A percentile compares a stretch with the other conserved stretches of the same genome.
These are phyloP conservation scores for Pythium myriotylum DNA, from an alignment of 352 stramenopile species.

Conservation along the genomic window DNA sequence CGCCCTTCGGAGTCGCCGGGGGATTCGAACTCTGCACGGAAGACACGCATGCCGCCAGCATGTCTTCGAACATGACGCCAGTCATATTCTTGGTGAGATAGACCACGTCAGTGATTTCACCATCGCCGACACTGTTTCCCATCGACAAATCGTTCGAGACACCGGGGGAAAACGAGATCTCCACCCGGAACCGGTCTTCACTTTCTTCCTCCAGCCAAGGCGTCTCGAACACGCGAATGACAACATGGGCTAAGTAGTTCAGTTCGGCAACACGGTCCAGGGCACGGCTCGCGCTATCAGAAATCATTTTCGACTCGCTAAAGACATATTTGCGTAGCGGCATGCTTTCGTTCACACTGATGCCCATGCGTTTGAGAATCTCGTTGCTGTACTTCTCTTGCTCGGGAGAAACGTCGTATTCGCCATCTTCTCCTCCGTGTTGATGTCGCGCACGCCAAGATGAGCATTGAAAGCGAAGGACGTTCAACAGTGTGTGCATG, in stretches of 20 bases:
- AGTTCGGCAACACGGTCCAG: slow-evolving; percentile 93
- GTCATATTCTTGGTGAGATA: slow-evolving; percentile 88
- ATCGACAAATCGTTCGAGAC: slow-evolving; percentile 47
- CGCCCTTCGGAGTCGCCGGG: slow-evolving; percentile 9
- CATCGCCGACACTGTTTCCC: slow-evolving; percentile 20
- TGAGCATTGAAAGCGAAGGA: slow-evolving; percentile 91
- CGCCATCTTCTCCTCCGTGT: slow-evolving; percentile 53
- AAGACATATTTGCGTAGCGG: slow-evolving; percentile 83
- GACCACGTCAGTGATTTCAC: slow-evolving; percentile 66
- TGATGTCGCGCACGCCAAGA: slow-evolving; percentile 68
- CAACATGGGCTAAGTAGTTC: slow-evolving; percentile 98
- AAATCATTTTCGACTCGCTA: slow-evolving; percentile 80
- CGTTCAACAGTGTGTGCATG: slow-evolving; percentile 98
- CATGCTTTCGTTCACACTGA: slow-evolving; percentile 81
- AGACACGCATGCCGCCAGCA: slow-evolving; percentile 83
- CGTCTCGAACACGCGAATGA: slow-evolving; percentile 99
- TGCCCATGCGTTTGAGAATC: slow-evolving; percentile 84
- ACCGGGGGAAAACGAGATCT: slow-evolving; percentile 85
- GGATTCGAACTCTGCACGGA: slow-evolving; percentile 53
- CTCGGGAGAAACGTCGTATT: slow-evolving; percentile 77
- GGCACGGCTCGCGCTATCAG: slow-evolving; percentile 61
- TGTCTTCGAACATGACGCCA: slow-evolving; percentile 88
- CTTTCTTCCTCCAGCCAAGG: slow-evolving; percentile 78
- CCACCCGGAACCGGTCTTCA: slow-evolving; percentile 83
- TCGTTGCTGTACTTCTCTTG: slow-evolving; percentile 87